Conservation (phyloP, 2,329 filamentous ascomycete species). For the Aspergillus ochraceus region DNA sequence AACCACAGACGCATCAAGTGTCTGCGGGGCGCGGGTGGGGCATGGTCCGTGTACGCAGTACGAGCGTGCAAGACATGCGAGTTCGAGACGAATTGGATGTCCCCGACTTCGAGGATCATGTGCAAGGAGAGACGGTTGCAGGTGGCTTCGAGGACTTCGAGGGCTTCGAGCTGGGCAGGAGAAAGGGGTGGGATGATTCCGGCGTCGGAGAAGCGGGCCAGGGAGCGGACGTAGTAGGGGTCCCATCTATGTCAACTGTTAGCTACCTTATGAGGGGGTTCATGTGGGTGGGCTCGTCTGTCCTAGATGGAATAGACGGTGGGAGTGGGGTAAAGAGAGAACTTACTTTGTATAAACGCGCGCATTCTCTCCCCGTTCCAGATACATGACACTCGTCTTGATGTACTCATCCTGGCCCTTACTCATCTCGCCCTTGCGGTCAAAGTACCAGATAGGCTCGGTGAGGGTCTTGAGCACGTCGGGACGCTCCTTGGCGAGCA, state of each 20-base stretch:
- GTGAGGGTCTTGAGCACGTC: constrained; percentile 76
- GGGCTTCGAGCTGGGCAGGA: constrained; percentile 66
- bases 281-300: not conserved
- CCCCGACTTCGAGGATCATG: constrained; percentile 82
- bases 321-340: not conserved
- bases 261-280: not conserved
- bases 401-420: constrained; percentile 74
- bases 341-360: constrained; percentile 71
- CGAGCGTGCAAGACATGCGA: constrained; percentile 77
- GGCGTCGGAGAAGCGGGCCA: constrained; percentile 70
- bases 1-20: constrained; percentile 86
- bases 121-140: constrained; percentile 73
- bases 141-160: constrained; percentile 71
- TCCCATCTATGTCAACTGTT: constrained; percentile 59
- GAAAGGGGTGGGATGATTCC: constrained; percentile 74
- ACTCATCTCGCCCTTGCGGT: constrained; percentile 81
- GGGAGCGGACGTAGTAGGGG: constrained; percentile 79
- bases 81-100: constrained; percentile 85
- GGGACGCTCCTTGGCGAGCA: constrained; percentile 70
- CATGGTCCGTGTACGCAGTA: constrained; percentile 74
- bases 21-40: constrained; percentile 67
- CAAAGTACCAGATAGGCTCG: constrained; percentile 85
- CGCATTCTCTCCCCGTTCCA: constrained; percentile 66
- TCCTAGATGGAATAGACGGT: not conserved
- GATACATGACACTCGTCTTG: constrained; percentile 70